These are phyloP conservation scores for Dalbergia cochinchinensis DNA, from an alignment of 306 rosid species.

Conservation along the genomic window DNA sequence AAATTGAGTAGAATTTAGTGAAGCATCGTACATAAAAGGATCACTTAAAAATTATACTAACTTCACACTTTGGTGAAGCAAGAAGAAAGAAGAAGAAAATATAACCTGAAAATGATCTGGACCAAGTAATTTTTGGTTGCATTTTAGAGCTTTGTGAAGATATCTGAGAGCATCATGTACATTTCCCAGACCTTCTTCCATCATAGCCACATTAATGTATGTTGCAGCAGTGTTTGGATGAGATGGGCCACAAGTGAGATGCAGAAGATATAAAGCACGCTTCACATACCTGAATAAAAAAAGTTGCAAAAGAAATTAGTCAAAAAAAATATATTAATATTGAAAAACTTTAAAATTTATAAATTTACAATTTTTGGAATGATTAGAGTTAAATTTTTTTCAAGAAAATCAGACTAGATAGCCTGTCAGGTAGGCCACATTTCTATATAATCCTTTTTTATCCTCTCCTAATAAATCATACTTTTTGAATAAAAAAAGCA, in stretches of 20 bases:
- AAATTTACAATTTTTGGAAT: neutral
- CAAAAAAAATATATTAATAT: conserved; percentile 7
- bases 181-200: conserved; percentile 94
- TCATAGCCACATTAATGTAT: conserved; percentile 89
- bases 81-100: conserved; percentile 28
- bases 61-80: conserved; percentile 1
- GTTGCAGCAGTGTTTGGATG: conserved; percentile 95
- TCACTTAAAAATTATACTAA: conserved; percentile 12
- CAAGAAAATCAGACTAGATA: conserved; percentile 3
- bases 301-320: conserved; percentile 27
- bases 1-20: neutral
- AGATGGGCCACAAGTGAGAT: conserved; percentile 87
- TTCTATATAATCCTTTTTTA: neutral
- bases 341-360: neutral
- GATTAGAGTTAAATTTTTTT: neutral
- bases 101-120: conserved; percentile 89
- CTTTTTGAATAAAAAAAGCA: neutral
- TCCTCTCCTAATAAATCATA: neutral
- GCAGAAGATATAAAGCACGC: conserved; percentile 87
- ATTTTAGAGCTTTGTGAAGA: conserved; percentile 87
- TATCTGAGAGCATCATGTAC: conserved; percentile 90
- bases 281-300: conserved; percentile 75
- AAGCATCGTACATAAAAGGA: conserved; percentile 12
- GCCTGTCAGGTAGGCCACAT: neutral
- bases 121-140: conserved; percentile 82